phyloP scores from a whole-genome alignment of 1,284 basidiomycete species.

The Trametes versicolor region DNA sequence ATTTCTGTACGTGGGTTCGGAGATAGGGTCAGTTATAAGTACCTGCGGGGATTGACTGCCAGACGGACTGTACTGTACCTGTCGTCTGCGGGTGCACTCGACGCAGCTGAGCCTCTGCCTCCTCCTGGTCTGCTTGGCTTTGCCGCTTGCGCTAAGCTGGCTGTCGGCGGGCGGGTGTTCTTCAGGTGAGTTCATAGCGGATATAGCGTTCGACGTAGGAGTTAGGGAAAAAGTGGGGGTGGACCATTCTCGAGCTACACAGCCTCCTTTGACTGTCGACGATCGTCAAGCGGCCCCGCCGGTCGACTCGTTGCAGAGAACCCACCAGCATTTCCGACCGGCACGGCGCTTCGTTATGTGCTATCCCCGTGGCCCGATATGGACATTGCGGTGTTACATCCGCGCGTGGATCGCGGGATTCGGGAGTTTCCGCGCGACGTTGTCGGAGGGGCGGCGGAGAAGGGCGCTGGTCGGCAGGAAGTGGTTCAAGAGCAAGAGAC shows the following conservation, averaged over 20 bases:
- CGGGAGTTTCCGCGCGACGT: too few relatives aligned
- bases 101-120: conserved; percentile 59
- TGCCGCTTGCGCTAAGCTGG: conserved; percentile 29
- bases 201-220: conserved; percentile 12
- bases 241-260: neutral
- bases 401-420: neutral
- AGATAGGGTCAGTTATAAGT: conserved; percentile 7
- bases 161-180: neutral
- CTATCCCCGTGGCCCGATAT: neutral
- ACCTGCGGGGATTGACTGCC: neutral
- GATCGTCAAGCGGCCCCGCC: neutral
- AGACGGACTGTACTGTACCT: conserved; percentile 47
- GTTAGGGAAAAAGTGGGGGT: neutral
- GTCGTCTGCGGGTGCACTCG: conserved; percentile 63
- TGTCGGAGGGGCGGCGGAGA: too few relatives aligned
- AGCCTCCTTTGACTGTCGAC: conserved; percentile 6
- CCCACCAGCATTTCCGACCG: neutral
- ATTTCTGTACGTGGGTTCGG: conserved; percentile 51
- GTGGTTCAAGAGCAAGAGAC: too few relatives aligned
- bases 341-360: neutral
- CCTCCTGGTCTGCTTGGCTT: conserved; percentile 41
- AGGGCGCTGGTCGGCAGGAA: too few relatives aligned
- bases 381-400: neutral
- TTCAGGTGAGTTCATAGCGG: neutral
- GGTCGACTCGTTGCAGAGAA: neutral